These are phyloP conservation scores for Pestalotiopsis fici DNA, from an alignment of 2,329 filamentous ascomycete species.

Conservation along the genomic window DNA sequence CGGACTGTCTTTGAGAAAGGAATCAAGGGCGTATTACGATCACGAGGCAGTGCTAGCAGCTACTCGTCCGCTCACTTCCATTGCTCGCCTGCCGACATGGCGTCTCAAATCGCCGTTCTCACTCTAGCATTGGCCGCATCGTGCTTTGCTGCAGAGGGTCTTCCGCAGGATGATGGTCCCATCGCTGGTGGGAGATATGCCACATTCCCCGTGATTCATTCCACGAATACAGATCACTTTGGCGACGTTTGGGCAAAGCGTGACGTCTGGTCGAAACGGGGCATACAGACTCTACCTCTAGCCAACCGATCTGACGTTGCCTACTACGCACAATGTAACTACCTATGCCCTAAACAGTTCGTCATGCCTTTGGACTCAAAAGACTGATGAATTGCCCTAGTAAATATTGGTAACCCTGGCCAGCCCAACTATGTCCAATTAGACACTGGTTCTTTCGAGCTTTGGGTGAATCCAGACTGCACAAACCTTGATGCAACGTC, in stretches of 20 bases:
- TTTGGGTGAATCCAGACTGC: conserved; percentile 64
- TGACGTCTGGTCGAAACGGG: conserved; percentile 36
- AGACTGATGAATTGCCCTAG: conserved; percentile 26
- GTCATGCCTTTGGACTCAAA: not conserved
- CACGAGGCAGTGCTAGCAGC: not conserved
- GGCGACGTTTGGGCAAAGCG: conserved; percentile 37
- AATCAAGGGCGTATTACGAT: not conserved
- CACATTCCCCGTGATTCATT: conserved; percentile 44
- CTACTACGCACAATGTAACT: conserved; percentile 49
- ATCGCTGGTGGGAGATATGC: conserved; percentile 21
- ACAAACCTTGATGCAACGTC: conserved; percentile 40
- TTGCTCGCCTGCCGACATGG: conserved; percentile 1
- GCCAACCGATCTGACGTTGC: conserved; percentile 54
- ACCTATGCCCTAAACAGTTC: conserved; percentile 16
- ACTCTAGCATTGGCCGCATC: conserved; percentile 22
- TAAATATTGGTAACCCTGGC: conserved; percentile 54
- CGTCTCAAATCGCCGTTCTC: conserved; percentile 10
- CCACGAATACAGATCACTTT: conserved; percentile 40
- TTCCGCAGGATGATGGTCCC: not conserved
- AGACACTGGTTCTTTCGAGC: conserved; percentile 61
- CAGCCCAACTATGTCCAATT: conserved; percentile 56
- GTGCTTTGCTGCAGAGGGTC: conserved; percentile 13
- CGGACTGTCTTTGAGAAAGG: not conserved
- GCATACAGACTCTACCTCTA: conserved; percentile 41
- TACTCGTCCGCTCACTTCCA: not conserved